phyloP scores from a whole-genome alignment of 768 basidiomycete species.

The Lactifluus echinatus region DNA sequence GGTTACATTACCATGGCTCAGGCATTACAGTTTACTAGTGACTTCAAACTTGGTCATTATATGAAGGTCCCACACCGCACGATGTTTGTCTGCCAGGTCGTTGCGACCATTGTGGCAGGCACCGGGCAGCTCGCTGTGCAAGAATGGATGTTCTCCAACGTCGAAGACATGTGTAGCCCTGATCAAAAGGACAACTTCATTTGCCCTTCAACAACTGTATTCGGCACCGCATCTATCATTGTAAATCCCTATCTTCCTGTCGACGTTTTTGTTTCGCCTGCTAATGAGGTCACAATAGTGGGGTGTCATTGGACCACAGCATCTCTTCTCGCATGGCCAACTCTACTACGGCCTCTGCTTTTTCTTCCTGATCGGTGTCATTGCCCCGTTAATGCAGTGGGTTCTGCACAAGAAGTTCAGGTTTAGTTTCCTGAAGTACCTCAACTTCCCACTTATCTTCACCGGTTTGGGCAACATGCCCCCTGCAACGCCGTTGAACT shows the following conservation, averaged over 20 bases:
- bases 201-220: conserved; percentile 62
- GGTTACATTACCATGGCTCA: conserved; percentile 67
- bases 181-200: conserved; percentile 55
- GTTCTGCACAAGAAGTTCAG: conserved; percentile 28
- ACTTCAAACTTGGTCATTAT: conserved; percentile 68
- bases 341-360: conserved; percentile 35
- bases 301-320: conserved; percentile 69
- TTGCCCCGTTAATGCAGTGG: conserved; percentile 50
- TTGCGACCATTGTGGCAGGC: conserved; percentile 59
- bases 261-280: background rate
- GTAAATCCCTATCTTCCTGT: conserved; percentile 30
- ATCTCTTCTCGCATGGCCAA: conserved; percentile 19
- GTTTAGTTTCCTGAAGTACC: conserved; percentile 39
- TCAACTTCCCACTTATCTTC: conserved; percentile 46
- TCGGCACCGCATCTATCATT: conserved; percentile 71
- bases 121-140: conserved; percentile 74
- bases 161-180: conserved; percentile 47
- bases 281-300: conserved; percentile 11
- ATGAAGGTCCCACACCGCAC: conserved; percentile 66
- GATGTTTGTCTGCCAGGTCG: conserved; percentile 66
- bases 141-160: conserved; percentile 66
- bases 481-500: conserved; percentile 36
- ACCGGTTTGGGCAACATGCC: conserved; percentile 34
- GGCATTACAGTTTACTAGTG: conserved; percentile 60
- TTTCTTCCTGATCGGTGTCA: conserved; percentile 72